Conservation (phyloP, 257 asterid genomes). For the Solanum commersonii region DNA sequence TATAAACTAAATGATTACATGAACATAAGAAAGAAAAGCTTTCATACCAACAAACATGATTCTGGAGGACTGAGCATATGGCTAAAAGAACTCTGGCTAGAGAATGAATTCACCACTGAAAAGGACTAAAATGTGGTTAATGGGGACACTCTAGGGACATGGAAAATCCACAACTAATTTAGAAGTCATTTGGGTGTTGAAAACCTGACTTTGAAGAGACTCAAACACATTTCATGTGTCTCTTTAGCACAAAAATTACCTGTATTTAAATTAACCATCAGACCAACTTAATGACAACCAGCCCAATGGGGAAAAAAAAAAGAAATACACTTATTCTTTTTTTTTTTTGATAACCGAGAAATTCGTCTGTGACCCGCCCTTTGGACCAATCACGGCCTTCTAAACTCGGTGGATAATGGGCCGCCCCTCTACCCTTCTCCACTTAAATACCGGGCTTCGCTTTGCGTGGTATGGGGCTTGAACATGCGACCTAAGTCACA, state of each 20-base stretch:
- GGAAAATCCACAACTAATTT: neutral
- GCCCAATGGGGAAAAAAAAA: neutral
- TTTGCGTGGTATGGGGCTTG: too few relatives aligned
- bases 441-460: too few relatives aligned
- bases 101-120: neutral
- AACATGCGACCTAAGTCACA: too few relatives aligned
- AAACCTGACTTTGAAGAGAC: conserved; percentile 23
- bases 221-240: neutral
- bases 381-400: too few relatives aligned
- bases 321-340: neutral
- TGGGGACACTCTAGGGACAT: neutral
- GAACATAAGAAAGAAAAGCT: neutral
- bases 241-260: neutral
- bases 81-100: neutral
- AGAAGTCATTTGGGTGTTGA: neutral
- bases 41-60: neutral
- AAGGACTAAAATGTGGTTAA: neutral
- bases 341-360: too few relatives aligned
- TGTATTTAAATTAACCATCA: neutral
- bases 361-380: too few relatives aligned
- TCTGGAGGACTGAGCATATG: neutral
- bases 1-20: neutral
- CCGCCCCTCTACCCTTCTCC: too few relatives aligned
- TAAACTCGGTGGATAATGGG: too few relatives aligned
- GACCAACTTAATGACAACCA: too few relatives aligned